Evolutionary conservation across 441 rosid genomes (phyloP), one percentile per base, ranked within the genome.

Genomic region (Jatropha multifida): DNA sequence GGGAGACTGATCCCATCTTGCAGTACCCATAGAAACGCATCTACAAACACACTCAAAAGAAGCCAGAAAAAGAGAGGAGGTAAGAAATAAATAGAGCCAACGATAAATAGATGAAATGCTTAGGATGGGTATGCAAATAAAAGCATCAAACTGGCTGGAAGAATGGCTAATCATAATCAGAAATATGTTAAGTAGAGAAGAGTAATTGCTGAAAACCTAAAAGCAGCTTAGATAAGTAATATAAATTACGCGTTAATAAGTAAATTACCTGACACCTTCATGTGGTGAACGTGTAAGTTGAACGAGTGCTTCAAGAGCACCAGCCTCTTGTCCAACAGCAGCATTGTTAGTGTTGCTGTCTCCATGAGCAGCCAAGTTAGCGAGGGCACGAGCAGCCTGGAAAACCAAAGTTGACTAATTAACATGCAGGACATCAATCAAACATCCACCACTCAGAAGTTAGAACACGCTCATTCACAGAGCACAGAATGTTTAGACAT

Each of bases 341-440:
- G 98, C 90, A 85, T 95, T 93, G 70, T 93, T 93, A 63, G 85
- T 88, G 74, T 95, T 95, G 83, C 95, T 95, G 81, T 92, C 99
- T 79, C 99, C 97, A 82, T 95, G 99, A 86, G 99, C 98, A 85
- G 99, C 99, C 85, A 93, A 83, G 78, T 95, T 95, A 78, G 98
- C 98, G 79, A 95, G 86, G 40, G 97, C 98, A 51, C 98, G 98
- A 77, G 99, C 98, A 88, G 99, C 98, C 99, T 95, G 81, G 26
- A 75, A 44, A 56, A 49, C 17, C 69, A 68, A 63, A 62, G 20
- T 51, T 58, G 62, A 20, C 54, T 49, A 65, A 71, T 59, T 32
- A 51, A 75, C 13, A 49, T 73, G 59, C 49, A 54, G 46, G 14
- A 62, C 9, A n/a, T 49, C 20, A 41, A 52, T 20, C 14, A 5